A percentile compares a stretch with the other conserved stretches of the same genome.
Conservation (phyloP, 169 alveolate genomes). For the Plasmodium adleri region DNA sequence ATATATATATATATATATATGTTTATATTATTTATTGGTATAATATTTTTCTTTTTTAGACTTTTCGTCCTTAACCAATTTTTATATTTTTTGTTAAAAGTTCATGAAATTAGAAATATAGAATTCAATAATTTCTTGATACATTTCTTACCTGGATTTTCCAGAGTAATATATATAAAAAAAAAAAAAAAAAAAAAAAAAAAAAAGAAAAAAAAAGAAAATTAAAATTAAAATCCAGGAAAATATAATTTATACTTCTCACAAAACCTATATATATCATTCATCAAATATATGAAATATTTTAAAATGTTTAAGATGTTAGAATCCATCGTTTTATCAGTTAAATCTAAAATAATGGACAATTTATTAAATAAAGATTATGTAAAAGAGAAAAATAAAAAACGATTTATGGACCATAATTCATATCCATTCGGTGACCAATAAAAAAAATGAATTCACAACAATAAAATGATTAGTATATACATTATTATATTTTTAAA, state of each 20-base stretch:
- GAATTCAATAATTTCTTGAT: conserved; percentile 19
- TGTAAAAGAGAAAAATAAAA: conserved; percentile 25
- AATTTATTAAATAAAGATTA: conserved; percentile 31
- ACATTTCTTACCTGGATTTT: conserved; percentile 58
- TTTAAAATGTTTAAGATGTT: conserved; percentile 14
- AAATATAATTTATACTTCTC: too few relatives aligned
- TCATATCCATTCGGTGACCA: conserved; percentile 41
- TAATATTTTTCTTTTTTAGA: not conserved
- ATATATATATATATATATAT: not conserved
- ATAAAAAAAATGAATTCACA: not conserved
- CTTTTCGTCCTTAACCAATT: conserved; percentile 33
- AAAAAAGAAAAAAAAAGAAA: not conserved
- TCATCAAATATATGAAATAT: not conserved
- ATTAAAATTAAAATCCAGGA: not conserved
- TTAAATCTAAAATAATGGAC: conserved; percentile 33
- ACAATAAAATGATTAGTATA: not conserved
- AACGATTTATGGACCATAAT: conserved; percentile 30
- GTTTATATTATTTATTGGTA: not conserved
- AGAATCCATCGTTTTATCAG: conserved; percentile 20
- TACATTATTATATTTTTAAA: not conserved
- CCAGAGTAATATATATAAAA: conserved; percentile 19
- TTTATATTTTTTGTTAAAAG: conserved; percentile 29
- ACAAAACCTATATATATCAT: too few relatives aligned
- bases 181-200: not conserved
- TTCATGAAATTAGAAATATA: conserved; percentile 36